Conservation (phyloP, 2,329 filamentous ascomycete genomes). For the Ascocoryne sarcoides region DNA sequence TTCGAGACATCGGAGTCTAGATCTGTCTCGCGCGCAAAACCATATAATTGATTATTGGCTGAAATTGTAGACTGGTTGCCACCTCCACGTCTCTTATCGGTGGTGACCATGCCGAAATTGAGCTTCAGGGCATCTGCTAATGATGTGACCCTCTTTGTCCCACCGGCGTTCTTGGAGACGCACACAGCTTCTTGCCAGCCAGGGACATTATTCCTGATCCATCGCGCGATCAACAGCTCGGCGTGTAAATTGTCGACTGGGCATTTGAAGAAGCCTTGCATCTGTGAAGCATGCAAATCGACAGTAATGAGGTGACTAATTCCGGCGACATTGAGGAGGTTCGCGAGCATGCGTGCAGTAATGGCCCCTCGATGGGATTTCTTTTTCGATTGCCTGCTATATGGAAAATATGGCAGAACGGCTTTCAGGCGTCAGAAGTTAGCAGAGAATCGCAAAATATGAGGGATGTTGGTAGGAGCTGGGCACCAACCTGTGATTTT, state of each 20-base stretch:
- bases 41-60: slow-evolving; percentile 62
- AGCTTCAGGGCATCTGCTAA: slow-evolving; percentile 92
- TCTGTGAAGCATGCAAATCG: slow-evolving; percentile 93
- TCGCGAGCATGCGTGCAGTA: slow-evolving; percentile 93
- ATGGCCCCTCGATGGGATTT: slow-evolving; percentile 95
- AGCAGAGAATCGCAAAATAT: neutral
- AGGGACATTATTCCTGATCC: slow-evolving; percentile 83
- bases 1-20: slow-evolving; percentile 30
- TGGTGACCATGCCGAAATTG: slow-evolving; percentile 94
- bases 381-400: slow-evolving; percentile 98
- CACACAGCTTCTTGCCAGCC: slow-evolving; percentile 89
- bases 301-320: slow-evolving; percentile 97
- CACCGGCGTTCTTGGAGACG: slow-evolving; percentile 95
- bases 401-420: slow-evolving; percentile 93
- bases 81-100: slow-evolving; percentile 59
- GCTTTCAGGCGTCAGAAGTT: neutral
- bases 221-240: slow-evolving; percentile 88
- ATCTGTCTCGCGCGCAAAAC: slow-evolving; percentile 37
- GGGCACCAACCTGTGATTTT: slow-evolving; percentile 75
- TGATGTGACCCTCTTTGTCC: slow-evolving; percentile 93
- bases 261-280: slow-evolving; percentile 98
- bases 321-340: slow-evolving; percentile 84
- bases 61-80: slow-evolving; percentile 68
- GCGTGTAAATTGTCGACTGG: slow-evolving; percentile 96
- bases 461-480: neutral